Percentiles rank a stretch among this genome's conserved stretches.
Conservation (phyloP, 2,329 filamentous ascomycete genomes). For the Ceratocystiopsis brevicomis region DNA sequence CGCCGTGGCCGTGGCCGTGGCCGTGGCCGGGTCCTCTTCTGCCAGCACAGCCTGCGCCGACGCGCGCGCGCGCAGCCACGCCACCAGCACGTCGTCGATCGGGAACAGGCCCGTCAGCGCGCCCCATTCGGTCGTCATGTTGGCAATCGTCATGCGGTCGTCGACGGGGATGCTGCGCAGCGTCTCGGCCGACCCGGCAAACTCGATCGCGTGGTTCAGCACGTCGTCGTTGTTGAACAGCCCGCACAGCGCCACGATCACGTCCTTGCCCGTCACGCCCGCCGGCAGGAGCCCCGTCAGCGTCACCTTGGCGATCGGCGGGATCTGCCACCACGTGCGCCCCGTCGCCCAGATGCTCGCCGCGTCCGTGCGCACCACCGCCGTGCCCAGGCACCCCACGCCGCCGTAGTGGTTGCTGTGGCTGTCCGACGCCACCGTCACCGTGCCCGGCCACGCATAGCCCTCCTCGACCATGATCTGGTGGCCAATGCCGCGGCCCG, state of each 20-base stretch:
- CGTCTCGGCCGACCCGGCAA: constrained; percentile 62
- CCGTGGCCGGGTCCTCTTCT: constrained; percentile 1
- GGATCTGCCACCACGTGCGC: constrained; percentile 75
- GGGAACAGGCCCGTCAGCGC: constrained; percentile 56
- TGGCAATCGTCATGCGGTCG: constrained; percentile 48
- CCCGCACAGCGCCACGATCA: constrained; percentile 75
- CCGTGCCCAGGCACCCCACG: constrained; percentile 56
- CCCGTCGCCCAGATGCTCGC: constrained; percentile 72
- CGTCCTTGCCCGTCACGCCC: constrained; percentile 83
- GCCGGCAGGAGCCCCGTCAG: constrained; percentile 55
- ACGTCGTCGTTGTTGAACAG: constrained; percentile 78
- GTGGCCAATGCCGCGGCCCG: constrained; percentile 36
- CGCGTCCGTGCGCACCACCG: constrained; percentile 74
- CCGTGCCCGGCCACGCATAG: constrained; percentile 61
- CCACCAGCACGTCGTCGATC: constrained; percentile 50
- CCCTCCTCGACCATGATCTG: constrained; percentile 85
- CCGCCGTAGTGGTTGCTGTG: constrained; percentile 77
- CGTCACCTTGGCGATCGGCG: constrained; percentile 57
- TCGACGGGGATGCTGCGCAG: constrained; percentile 48
- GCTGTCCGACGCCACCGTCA: constrained; percentile 60
- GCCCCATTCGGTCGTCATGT: constrained; percentile 66
- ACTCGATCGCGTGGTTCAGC: constrained; percentile 80
- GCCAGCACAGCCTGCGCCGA: constrained; percentile 45
- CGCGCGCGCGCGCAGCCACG: constrained; percentile 62
- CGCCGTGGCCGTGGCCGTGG: constrained; percentile 12